A percentile compares a stretch with the other conserved stretches of the same genome.
phyloP scores from a whole-genome alignment of 2,329 filamentous ascomycete species.

The Hypomyces rosellus region DNA sequence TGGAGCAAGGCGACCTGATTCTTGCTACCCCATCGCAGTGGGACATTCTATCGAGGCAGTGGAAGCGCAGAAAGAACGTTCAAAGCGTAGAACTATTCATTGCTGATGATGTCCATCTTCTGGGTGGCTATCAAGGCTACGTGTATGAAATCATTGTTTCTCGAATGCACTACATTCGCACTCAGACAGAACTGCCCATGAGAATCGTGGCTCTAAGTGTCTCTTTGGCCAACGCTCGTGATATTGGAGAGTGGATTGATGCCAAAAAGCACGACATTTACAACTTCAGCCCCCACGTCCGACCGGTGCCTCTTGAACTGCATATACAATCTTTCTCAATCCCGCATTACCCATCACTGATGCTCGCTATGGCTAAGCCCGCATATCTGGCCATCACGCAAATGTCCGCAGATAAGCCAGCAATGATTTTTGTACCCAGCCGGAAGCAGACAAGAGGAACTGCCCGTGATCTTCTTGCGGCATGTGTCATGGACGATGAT shows the following conservation, averaged over 20 bases:
- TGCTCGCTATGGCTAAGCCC: constrained; percentile 97
- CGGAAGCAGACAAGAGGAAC: constrained; percentile 89
- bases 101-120: constrained; percentile 89
- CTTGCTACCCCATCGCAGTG: constrained; percentile 90
- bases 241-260: constrained; percentile 96
- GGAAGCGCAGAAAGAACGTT: constrained; percentile 94
- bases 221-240: constrained; percentile 84
- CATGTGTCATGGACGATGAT: constrained; percentile 80
- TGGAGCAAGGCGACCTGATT: constrained; percentile 82
- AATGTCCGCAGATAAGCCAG: constrained; percentile 81
- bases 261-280: constrained; percentile 97
- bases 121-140: constrained; percentile 80
- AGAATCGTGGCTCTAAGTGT: constrained; percentile 87
- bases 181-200: constrained; percentile 77
- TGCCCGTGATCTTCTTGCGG: constrained; percentile 79
- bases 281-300: constrained; percentile 92
- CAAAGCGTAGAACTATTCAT: constrained; percentile 87
- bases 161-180: constrained; percentile 91
- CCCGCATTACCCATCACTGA: constrained; percentile 93
- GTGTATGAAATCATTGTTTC: constrained; percentile 97
- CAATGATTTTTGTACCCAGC: constrained; percentile 85
- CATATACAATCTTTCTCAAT: constrained; percentile 95
- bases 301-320: constrained; percentile 83
- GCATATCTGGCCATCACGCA: constrained; percentile 84
- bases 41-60: constrained; percentile 92